Conservation (phyloP, 306 rosid species). For the Cyclanthera cordifolia region DNA sequence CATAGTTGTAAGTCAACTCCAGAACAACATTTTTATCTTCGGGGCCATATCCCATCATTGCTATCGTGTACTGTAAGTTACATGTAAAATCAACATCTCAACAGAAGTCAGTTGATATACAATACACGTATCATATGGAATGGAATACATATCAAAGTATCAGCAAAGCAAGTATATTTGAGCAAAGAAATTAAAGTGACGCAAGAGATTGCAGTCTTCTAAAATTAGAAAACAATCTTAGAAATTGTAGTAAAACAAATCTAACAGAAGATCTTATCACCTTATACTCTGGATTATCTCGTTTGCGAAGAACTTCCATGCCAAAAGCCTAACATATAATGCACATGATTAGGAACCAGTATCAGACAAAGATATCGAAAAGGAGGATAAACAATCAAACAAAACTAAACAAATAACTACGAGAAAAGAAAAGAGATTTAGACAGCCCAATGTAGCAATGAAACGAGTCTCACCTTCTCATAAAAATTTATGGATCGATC, state of each 20-base stretch:
- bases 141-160: slow-evolving; percentile 7
- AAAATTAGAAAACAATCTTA: not conserved
- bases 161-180: not conserved
- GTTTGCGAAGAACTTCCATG: slow-evolving; percentile 74
- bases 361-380: slow-evolving; percentile 2
- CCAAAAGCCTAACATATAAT: slow-evolving; percentile 50
- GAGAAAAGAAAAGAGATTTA: not conserved
- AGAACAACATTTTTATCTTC: slow-evolving; percentile 68
- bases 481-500: slow-evolving; percentile 79
- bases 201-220: not conserved
- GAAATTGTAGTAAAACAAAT: not conserved
- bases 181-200: not conserved
- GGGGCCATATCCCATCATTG: slow-evolving; percentile 77
- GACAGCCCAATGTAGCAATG: not conserved
- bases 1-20: slow-evolving; percentile 85
- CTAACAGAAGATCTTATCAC: slow-evolving; percentile 26
- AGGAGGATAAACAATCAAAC: slow-evolving; percentile 1
- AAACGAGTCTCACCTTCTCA: slow-evolving; percentile 55
- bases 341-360: not conserved
- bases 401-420: not conserved
- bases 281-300: slow-evolving; percentile 82
- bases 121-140: not conserved
- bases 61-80: slow-evolving; percentile 44
- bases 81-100: not conserved
- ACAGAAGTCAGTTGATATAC: not conserved